Evolutionary conservation across 495 filamentous ascomycete species (phyloP).

Genomic region (Pseudevernia furfuracea): DNA sequence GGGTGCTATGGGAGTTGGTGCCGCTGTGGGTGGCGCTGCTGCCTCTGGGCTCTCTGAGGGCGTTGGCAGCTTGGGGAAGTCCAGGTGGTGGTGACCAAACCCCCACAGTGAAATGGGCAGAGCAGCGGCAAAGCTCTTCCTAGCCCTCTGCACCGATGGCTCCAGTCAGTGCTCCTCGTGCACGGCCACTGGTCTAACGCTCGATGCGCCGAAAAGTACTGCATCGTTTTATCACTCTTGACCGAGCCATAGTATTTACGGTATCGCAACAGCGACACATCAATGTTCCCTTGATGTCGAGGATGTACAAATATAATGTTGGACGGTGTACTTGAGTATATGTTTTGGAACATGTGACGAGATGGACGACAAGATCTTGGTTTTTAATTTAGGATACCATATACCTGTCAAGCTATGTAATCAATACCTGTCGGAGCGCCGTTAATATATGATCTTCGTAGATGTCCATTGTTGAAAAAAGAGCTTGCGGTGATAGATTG

Average conservation of each 20-base stretch:
- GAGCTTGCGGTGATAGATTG: too few species aligned
- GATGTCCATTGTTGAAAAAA: too few species aligned
- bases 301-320: too few species aligned
- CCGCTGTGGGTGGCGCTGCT: not conserved
- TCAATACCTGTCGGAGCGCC: too few species aligned
- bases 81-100: not conserved
- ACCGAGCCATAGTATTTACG: not conserved
- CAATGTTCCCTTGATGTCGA: too few species aligned
- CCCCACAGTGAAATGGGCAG: not conserved
- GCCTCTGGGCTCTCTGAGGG: conserved; percentile 2
- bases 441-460: too few species aligned
- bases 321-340: too few species aligned
- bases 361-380: not conserved
- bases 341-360: not conserved
- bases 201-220: not conserved
- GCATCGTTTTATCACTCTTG: not conserved
- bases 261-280: too few species aligned
- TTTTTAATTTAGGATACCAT: not conserved
- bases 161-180: not conserved
- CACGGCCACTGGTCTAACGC: too few species aligned
- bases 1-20: not conserved
- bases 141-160: not conserved
- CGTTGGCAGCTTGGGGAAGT: conserved; percentile 6
- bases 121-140: too few species aligned
- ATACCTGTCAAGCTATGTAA: not conserved